Conservation (phyloP, 1,284 basidiomycete species). For the Cystobasidium slooffiae region DNA sequence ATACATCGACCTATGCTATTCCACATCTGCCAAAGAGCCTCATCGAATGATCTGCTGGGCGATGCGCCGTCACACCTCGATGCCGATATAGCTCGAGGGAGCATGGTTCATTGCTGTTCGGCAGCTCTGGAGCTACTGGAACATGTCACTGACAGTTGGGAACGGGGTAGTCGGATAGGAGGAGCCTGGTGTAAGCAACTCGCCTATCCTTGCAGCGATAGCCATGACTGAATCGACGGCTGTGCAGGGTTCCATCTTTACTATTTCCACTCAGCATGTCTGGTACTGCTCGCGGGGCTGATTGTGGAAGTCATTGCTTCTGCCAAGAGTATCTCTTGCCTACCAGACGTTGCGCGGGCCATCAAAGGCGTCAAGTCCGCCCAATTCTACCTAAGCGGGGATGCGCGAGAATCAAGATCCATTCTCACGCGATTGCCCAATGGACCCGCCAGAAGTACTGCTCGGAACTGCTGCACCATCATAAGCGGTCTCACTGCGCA, state of each 20-base stretch:
- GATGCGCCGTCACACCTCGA: conserved; percentile 17
- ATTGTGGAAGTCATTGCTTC: conserved; percentile 16
- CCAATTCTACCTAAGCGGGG: background rate
- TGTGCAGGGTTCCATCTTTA: conserved; percentile 24
- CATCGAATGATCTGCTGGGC: conserved; percentile 3
- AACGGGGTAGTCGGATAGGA: background rate
- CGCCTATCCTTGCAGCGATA: too few relatives aligned
- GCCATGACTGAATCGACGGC: background rate
- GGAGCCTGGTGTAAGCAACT: conserved; percentile 9
- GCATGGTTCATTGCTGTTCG: conserved; percentile 5
- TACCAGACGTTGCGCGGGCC: background rate
- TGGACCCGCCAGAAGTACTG: background rate
- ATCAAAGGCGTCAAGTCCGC: conserved; percentile 9
- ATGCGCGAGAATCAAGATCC: background rate
- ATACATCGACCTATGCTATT: conserved; percentile 28
- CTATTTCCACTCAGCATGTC: conserved; percentile 13
- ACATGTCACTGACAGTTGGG: conserved; percentile 7
- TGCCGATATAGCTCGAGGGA: background rate
- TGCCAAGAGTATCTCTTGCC: conserved; percentile 5
- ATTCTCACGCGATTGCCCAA: background rate
- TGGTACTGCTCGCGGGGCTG: conserved; percentile 2
- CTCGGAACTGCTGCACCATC: background rate
- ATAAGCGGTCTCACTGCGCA: background rate
- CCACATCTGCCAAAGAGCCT: conserved; percentile 18
- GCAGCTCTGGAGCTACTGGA: conserved; percentile 1